Percentiles rank a stretch among this genome's conserved stretches.
phyloP scores from a whole-genome alignment of 2,329 filamentous ascomycete genomes.

The Gyromitra esculenta region DNA sequence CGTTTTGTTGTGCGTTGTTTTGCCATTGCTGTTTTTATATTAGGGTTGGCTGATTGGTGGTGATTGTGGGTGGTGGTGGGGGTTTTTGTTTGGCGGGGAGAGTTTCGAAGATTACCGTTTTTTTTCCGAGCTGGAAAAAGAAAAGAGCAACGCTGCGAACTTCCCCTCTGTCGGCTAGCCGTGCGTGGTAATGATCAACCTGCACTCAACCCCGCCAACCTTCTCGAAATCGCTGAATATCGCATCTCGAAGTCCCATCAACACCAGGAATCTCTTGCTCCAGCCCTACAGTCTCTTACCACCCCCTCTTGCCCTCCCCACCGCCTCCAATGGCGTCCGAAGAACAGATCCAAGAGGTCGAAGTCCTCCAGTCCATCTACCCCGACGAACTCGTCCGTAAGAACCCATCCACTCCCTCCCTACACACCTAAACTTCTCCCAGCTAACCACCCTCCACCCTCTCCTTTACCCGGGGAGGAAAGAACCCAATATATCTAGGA shows the following conservation, averaged over 20 bases:
- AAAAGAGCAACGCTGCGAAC: neutral
- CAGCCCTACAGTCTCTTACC: neutral
- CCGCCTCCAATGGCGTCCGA: conserved; percentile 63
- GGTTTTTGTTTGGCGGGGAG: neutral
- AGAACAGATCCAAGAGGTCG: conserved; percentile 94
- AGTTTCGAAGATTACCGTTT: neutral
- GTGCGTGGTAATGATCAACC: neutral
- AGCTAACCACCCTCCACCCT: conserved; percentile 30
- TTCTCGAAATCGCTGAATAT: conserved; percentile 2
- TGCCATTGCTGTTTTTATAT: conserved; percentile 41
- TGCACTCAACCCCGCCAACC: conserved; percentile 49
- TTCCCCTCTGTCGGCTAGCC: conserved; percentile 19
- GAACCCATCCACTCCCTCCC: conserved; percentile 40
- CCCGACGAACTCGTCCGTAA: conserved; percentile 94
- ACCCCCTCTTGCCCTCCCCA: neutral
- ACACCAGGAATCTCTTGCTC: neutral
- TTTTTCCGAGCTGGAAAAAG: conserved; percentile 8
- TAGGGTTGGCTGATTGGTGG: neutral
- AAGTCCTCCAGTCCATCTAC: conserved; percentile 98
- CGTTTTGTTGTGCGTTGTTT: conserved; percentile 50
- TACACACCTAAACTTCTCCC: neutral
- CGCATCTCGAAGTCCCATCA: conserved; percentile 13
- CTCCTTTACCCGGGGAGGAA: neutral
- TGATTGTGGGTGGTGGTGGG: neutral
- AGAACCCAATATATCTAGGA: conserved; percentile 66